Evolutionary conservation across 2,329 filamentous ascomycete species (phyloP).

Genomic region (Aspergillus sp.): DNA sequence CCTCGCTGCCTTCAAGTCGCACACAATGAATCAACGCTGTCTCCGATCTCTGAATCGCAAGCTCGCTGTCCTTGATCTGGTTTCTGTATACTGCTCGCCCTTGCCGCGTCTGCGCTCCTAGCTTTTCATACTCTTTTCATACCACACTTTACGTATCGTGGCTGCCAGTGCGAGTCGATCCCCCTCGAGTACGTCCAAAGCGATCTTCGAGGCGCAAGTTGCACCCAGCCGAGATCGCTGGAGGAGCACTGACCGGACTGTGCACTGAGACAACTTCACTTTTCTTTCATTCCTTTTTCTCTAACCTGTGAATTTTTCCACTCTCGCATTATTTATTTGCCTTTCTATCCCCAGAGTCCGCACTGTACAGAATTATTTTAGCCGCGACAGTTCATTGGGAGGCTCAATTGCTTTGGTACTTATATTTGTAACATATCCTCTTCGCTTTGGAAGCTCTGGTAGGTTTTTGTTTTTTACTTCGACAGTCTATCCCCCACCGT

Average conservation of each 20-base stretch:
- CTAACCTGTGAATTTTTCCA: not conserved
- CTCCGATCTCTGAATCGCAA: constrained; percentile 24
- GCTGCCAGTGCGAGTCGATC: constrained; percentile 16
- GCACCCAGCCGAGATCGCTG: constrained; percentile 4
- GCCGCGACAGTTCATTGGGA: not conserved
- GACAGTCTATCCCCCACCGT: not conserved
- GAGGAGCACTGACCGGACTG: constrained; percentile 7
- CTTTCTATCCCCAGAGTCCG: not conserved
- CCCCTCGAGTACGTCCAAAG: constrained; percentile 6
- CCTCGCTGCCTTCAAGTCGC: constrained; percentile 25
- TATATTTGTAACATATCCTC: constrained; percentile 19
- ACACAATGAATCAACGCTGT: constrained; percentile 35
- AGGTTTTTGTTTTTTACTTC: constrained; percentile 11
- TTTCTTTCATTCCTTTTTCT: constrained; percentile 12
- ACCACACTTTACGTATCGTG: not conserved
- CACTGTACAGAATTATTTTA: constrained; percentile 11
- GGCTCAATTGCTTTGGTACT: constrained; percentile 8
- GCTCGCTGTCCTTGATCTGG: constrained; percentile 18
- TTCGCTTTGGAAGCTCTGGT: constrained; percentile 8
- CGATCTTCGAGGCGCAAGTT: constrained; percentile 2
- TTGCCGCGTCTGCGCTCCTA: constrained; percentile 28
- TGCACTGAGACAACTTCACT: not conserved
- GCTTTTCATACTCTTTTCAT: constrained; percentile 20
- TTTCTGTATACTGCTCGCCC: constrained; percentile 17
- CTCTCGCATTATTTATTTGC: not conserved